phyloP scores from a whole-genome alignment of 2,329 filamentous ascomycete species.

The Zymoseptoria brevis region DNA sequence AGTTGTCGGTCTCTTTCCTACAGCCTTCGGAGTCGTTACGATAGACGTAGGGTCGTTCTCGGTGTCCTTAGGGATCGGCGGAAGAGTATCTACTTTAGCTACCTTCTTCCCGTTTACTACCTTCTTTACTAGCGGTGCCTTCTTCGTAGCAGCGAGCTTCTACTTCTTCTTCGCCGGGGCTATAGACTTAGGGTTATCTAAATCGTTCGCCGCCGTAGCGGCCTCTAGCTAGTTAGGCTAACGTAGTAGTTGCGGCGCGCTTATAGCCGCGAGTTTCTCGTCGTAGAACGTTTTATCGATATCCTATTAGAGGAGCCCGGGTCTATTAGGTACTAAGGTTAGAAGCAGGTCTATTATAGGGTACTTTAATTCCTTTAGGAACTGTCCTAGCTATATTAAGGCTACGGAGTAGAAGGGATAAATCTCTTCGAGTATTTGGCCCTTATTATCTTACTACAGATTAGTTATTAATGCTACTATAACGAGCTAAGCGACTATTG shows the following conservation, averaged over 20 bases:
- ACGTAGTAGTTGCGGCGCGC: background rate
- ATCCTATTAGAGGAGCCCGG: background rate
- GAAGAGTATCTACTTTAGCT: too few species aligned
- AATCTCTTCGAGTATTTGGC: background rate
- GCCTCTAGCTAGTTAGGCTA: background rate
- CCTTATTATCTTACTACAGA: background rate
- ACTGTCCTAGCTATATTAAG: background rate
- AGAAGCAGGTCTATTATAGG: background rate
- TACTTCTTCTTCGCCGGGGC: too few species aligned
- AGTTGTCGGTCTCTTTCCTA: too few species aligned
- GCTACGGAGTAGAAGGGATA: background rate
- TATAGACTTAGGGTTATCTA: background rate
- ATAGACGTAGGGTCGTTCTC: too few species aligned
- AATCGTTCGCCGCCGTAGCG: too few species aligned
- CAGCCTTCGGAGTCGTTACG: too few species aligned
- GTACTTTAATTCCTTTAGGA: background rate
- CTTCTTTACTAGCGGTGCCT: too few species aligned
- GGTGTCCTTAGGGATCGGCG: background rate
- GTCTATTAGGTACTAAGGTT: background rate
- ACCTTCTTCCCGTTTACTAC: too few species aligned
- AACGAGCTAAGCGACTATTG: background rate
- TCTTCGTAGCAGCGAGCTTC: too few species aligned
- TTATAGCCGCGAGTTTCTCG: background rate
- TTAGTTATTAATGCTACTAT: background rate
- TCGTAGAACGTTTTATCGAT: background rate